These are phyloP conservation scores for Penicillium sumatraense DNA, from an alignment of 2,329 filamentous ascomycete genomes.

Conservation along the genomic window DNA sequence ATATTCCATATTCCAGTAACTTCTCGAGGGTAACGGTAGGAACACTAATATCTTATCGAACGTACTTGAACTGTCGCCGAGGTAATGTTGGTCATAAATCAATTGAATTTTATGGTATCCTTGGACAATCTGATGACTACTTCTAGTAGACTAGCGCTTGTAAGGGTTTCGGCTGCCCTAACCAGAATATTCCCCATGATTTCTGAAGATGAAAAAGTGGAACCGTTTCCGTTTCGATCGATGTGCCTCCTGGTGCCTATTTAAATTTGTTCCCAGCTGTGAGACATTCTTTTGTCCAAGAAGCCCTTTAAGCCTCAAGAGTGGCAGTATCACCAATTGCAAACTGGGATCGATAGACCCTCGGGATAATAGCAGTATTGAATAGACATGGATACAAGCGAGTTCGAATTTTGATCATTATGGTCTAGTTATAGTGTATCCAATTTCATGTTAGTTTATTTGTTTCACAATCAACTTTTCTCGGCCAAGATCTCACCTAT, in stretches of 20 bases:
- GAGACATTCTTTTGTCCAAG: background rate
- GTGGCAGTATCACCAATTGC: background rate
- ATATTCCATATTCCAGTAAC: background rate
- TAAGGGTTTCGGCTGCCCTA: background rate
- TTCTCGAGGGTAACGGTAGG: too few species aligned
- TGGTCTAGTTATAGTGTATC: background rate
- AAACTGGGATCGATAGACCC: background rate
- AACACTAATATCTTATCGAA: too few species aligned
- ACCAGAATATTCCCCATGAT: background rate
- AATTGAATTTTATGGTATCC: conserved; percentile 10
- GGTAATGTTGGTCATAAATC: conserved; percentile 12
- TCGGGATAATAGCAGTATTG: background rate
- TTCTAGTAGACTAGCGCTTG: too few species aligned
- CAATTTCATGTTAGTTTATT: too few species aligned
- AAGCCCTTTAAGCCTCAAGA: background rate
- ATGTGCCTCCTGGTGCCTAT: background rate
- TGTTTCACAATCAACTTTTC: too few species aligned
- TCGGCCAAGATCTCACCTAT: conserved; percentile 13
- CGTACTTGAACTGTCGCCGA: too few species aligned
- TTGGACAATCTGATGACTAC: background rate
- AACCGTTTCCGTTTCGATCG: background rate
- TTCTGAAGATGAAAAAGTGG: background rate
- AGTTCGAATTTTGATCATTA: background rate
- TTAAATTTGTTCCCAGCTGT: background rate
- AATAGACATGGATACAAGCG: background rate